Evolutionary conservation across 2,329 filamentous ascomycete species (phyloP), one percentile per base, ranked within the genome.

Genomic region (Fusarium subtropicale): DNA sequence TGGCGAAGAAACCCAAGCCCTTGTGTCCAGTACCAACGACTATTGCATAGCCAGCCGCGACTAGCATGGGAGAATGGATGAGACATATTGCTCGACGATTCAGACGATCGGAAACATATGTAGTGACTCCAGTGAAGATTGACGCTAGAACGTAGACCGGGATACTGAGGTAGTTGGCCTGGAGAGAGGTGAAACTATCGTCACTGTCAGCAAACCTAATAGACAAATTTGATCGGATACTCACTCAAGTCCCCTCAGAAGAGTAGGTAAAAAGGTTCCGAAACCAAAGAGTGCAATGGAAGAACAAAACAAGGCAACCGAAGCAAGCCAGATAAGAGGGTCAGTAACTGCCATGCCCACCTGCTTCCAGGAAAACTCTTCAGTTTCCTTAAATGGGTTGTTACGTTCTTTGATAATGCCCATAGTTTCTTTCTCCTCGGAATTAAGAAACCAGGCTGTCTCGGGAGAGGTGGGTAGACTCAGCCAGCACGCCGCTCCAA

Each of bases 391-490:
- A 0, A 63, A 63, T 0, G 60, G 60, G 3, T 56, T 44, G 5
- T 63, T 63, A 0, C 58, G 31, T 2, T 56, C 66, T 7, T 78
- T 74, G 4, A 75, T 72, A 1, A 72, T 48, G 0, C 55, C 28
- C 69, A 81, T 74, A 3, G 76, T 76, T 0, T 61, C 56, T 15
- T 72, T 80, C 56, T 86, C 81, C 1, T 81, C 75, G 1, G 78
- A 68, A 4, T 76, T 79, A 13, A 86, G 76, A 72, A 83, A 86
- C 64, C 78, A 80, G 7, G 83, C 81, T 3, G 74, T 81, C 34
- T 80, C 77, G 0, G 84, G 82, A 24, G 79, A 82, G 54, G 83
- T 82, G 0, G 81, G 81, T 5, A 86, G 79, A 67, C 83, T 80
- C 59, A 79, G 78, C 76, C 80, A 80, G 31, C 74, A 74, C 5